Evolutionary conservation across 108 stramenopile genomes (phyloP).

Genomic region (Discostella pseudostelligera): DNA sequence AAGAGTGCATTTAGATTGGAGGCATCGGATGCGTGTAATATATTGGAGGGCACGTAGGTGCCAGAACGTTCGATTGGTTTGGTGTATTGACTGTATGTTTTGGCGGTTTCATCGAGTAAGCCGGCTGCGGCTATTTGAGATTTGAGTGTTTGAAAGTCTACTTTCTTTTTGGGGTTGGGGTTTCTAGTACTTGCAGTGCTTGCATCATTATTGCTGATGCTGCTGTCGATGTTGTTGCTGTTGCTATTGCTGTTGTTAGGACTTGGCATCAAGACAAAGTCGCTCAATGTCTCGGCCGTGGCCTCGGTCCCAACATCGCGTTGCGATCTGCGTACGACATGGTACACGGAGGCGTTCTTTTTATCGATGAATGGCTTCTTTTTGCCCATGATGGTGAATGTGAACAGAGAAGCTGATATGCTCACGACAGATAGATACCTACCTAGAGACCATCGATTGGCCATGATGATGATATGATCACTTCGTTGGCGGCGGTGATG

Average conservation of each 20-base stretch:
- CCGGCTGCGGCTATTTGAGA: conserved; percentile 42
- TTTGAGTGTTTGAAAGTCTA: conserved; percentile 25
- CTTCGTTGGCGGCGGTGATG: too few relatives aligned
- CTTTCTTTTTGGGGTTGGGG: background rate
- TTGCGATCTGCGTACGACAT: conserved; percentile 78
- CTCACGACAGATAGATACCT: too few relatives aligned
- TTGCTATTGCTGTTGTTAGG: conserved; percentile 45
- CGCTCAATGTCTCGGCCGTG: conserved; percentile 39
- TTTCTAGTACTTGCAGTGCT: background rate
- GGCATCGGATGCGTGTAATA: conserved; percentile 24
- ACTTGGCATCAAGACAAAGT: conserved; percentile 68
- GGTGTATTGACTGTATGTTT: conserved; percentile 87
- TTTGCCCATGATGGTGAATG: conserved; percentile 69
- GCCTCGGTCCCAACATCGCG: conserved; percentile 77
- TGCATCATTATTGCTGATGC: background rate
- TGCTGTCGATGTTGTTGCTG: background rate
- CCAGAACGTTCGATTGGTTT: conserved; percentile 78
- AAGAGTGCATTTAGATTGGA: conserved; percentile 2
- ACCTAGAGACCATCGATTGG: too few relatives aligned
- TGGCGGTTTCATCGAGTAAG: conserved; percentile 77
- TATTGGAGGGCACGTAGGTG: conserved; percentile 15
- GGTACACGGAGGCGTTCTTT: conserved; percentile 81
- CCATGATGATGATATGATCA: too few relatives aligned
- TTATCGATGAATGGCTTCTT: conserved; percentile 91
- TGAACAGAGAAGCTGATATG: too few relatives aligned